Evolutionary conservation across 768 basidiomycete species (phyloP).

Genomic region (Wakefieldia striispora): DNA sequence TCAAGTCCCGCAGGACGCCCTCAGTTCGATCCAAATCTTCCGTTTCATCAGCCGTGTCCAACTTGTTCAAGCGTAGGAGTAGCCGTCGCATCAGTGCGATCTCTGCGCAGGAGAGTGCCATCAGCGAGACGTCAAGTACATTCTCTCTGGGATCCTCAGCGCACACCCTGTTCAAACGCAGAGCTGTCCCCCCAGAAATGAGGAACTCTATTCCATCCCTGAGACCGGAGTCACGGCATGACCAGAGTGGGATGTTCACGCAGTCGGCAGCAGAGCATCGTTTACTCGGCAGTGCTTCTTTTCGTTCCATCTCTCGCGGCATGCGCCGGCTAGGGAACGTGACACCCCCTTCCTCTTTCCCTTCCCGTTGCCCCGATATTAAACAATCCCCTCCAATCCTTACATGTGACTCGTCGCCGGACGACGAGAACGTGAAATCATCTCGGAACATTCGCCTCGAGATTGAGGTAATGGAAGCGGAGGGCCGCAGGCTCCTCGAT

Average conservation of each 20-base stretch:
- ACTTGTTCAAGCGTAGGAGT: slow-evolving; percentile 51
- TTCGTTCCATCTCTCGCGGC: slow-evolving; percentile 45
- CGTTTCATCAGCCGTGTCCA: slow-evolving; percentile 48
- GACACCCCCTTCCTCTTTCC: slow-evolving; percentile 61
- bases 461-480: slow-evolving; percentile 67
- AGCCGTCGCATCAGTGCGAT: slow-evolving; percentile 28
- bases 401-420: slow-evolving; percentile 38
- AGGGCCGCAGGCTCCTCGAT: slow-evolving; percentile 68
- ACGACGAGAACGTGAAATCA: slow-evolving; percentile 58
- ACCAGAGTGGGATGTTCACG: slow-evolving; percentile 41
- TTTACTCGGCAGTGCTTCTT: slow-evolving; percentile 23
- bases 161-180: slow-evolving; percentile 38
- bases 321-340: slow-evolving; percentile 40
- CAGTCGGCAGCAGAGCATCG: slow-evolving; percentile 37
- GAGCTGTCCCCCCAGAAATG: slow-evolving; percentile 45
- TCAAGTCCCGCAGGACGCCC: slow-evolving; percentile 41
- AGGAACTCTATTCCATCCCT: slow-evolving; percentile 22
- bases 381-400: slow-evolving; percentile 36
- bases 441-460: slow-evolving; percentile 63
- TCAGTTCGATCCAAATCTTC: slow-evolving; percentile 56
- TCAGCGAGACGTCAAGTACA: slow-evolving; percentile 44
- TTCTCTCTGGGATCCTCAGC: slow-evolving; percentile 30
- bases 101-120: slow-evolving; percentile 43
- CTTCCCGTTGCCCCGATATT: slow-evolving; percentile 31
- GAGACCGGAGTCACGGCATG: slow-evolving; percentile 37